Evolutionary conservation across 306 rosid species (phyloP), one percentile per base, ranked within the genome.

Genomic region (Potentilla sterilis): DNA sequence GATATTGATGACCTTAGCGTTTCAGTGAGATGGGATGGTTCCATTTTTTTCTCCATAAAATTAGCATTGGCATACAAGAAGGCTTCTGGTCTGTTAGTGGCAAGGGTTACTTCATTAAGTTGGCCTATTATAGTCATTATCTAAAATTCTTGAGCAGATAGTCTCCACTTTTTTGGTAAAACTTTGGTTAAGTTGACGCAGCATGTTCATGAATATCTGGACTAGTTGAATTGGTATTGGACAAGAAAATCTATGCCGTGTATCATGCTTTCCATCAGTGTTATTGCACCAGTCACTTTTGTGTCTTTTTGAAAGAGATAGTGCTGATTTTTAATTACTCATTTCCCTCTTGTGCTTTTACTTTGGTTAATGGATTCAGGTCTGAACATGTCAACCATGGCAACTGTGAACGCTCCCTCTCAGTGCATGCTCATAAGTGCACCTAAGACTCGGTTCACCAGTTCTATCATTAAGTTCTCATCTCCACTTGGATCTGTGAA

Each of bases 371-470:
- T 84, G 71, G 72, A 67, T 77, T 73, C 77, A 77, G 89, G 88
- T 86, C 55, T 32, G 59, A 77, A 40, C 76, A 87, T 88, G 90
- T 75, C 90, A 80, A 81, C 94, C 84, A 61, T 87, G 89, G 62
- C 94, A 66, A 49, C 85, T 71, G 79, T 86, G 77, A 85, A 32
- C 11, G 69, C 83, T 69, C 79, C 90, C 22, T 76, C 91, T 16
- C 75, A 21, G 15, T 86, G 86, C 77, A 55, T 72, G 86, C 15
- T 86, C 57, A 89, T 77, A 73, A 48, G 61, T 21, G 61, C 81
- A 34, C 81, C 65, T 67, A 83, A 32, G 71, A 81, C 52, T 43
- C 79, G 34, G 49, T 43, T 77, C 59, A 51, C 70, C 47, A 52
- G 78, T 80, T 67, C 89, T 71, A 46, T 49, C 13, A 71, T 85